Base-by-base conservation (phyloP, 805 yeast genomes). In the Jamesozyma lodderae region DNA sequence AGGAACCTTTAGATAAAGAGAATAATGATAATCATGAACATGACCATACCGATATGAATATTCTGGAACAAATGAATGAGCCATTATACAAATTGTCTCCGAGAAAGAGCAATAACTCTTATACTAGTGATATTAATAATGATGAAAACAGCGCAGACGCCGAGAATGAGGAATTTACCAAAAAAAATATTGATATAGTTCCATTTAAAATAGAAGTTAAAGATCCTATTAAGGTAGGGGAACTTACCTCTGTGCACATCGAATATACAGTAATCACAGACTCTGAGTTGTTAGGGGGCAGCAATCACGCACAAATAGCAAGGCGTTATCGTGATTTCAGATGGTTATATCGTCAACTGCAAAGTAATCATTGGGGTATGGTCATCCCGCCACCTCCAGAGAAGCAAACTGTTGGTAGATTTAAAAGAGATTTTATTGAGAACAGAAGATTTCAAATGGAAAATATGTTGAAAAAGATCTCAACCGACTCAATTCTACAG, bases 351-450 rank as follows among this genome's bases (percentile, higher is more conserved):
- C 85, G 84, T 47, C 95, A 88, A 49, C 66, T 92, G 19, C 83
- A 82, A 52, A 73, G 75, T 51, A 84, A 81, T 49, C 87, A 92
- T 54, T 94, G 95, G 25, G 98, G 98, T 1, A 69, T 72, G 41
- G 79, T 92, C 26, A 78, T 92, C 18, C 97, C 98, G 1, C 95
- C 97, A 1, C 96, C 97, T 4, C 88, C 96, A 0, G 94, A 84
- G 42, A 94, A 92, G 59, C 95, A 94, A 45, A 81, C 82, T 6
- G 80, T 88, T 39, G 96, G 97, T 4, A 72, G 96, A 44, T 87
- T 92, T 61, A 86, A 86, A 50, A 85, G 85, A 48, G 87, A 80
- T 49, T 88, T 92, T 50, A 77, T 92, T 36, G 96, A 92, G 59
- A 77, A 77, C 46, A 73, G 97, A 59, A 69, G 96, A 41, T 66